These are phyloP conservation scores for Cadophora luteo-olivacea DNA, from an alignment of 2,329 filamentous ascomycete species.

Conservation along the genomic window DNA sequence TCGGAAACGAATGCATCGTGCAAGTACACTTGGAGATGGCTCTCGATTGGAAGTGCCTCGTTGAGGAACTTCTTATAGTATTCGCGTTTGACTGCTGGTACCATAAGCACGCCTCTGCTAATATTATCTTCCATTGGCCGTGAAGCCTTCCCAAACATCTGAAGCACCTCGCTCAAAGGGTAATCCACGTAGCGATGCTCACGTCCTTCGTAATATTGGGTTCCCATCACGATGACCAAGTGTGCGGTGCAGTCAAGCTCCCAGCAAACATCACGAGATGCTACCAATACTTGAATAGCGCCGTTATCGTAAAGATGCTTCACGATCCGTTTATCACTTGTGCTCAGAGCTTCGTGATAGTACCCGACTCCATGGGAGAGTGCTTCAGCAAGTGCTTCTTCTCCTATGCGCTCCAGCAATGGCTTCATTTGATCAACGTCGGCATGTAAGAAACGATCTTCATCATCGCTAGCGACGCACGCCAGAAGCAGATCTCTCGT, in stretches of 20 bases:
- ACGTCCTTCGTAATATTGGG: constrained; percentile 94
- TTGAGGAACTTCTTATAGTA: constrained; percentile 99
- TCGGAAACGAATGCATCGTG: constrained; percentile 97
- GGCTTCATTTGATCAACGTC: constrained; percentile 82
- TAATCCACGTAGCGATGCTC: constrained; percentile 99
- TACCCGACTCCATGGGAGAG: constrained; percentile 95
- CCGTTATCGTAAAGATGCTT: constrained; percentile 84
- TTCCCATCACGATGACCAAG: constrained; percentile 95
- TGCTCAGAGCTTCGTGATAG: constrained; percentile 91
- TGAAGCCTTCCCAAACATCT: constrained; percentile 97
- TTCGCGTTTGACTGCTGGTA: constrained; percentile 90
- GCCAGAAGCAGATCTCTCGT: constrained; percentile 88
- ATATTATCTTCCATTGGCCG: constrained; percentile 79
- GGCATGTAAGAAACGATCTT: constrained; percentile 91
- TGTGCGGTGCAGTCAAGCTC: constrained; percentile 89
- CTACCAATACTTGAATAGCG: constrained; percentile 74
- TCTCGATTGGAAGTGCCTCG: constrained; percentile 94
- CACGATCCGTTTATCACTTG: constrained; percentile 91
- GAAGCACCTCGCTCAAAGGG: constrained; percentile 88
- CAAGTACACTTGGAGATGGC: constrained; percentile 87
- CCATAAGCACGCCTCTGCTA: constrained; percentile 93
- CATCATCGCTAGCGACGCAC: constrained; percentile 86
- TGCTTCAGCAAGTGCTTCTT: constrained; percentile 86
- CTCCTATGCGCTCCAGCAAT: constrained; percentile 82
- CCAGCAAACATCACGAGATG: constrained; percentile 92